Evolutionary conservation across 345 rosid species (phyloP).

Genomic region (Brassica rapa): DNA sequence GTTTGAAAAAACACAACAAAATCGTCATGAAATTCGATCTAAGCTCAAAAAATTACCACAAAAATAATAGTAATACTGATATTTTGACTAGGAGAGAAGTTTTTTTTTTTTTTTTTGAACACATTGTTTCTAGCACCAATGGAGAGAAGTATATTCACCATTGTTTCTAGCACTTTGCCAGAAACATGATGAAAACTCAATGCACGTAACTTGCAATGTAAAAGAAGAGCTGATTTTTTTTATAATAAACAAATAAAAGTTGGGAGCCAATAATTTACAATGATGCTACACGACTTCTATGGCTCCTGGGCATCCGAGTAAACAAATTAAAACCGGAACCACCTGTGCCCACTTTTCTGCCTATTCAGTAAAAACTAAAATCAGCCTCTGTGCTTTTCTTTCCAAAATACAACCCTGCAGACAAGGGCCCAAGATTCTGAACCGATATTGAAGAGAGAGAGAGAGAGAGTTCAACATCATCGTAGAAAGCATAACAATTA

Average conservation of each 20-base stretch:
- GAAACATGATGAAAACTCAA: background rate
- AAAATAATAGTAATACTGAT: too few relatives aligned
- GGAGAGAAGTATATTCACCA: background rate
- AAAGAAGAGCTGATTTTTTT: slow-evolving; percentile 9
- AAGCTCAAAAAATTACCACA: too few relatives aligned
- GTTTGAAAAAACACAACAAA: too few relatives aligned
- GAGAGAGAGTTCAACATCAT: background rate
- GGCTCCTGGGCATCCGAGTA: slow-evolving; percentile 38
- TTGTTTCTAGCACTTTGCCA: background rate
- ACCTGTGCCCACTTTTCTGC: slow-evolving; percentile 25
- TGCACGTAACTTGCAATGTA: slow-evolving; percentile 3
- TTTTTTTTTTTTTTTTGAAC: too few relatives aligned
- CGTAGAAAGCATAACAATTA: background rate
- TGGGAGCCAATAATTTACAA: slow-evolving; percentile 39
- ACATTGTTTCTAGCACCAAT: background rate
- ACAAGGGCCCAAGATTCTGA: slow-evolving; percentile 33
- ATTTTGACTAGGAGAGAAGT: background rate
- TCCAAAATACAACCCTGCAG: slow-evolving; percentile 29
- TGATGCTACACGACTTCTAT: slow-evolving; percentile 22
- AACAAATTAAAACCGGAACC: slow-evolving; percentile 36
- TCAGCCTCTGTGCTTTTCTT: slow-evolving; percentile 36
- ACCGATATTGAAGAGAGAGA: slow-evolving; percentile 16
- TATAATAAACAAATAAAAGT: slow-evolving; percentile 27
- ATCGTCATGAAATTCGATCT: too few relatives aligned
- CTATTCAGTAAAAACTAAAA: slow-evolving; percentile 30